Evolutionary conservation across 2,329 filamentous ascomycete genomes (phyloP).

Genomic region (Penicillium sp.): DNA sequence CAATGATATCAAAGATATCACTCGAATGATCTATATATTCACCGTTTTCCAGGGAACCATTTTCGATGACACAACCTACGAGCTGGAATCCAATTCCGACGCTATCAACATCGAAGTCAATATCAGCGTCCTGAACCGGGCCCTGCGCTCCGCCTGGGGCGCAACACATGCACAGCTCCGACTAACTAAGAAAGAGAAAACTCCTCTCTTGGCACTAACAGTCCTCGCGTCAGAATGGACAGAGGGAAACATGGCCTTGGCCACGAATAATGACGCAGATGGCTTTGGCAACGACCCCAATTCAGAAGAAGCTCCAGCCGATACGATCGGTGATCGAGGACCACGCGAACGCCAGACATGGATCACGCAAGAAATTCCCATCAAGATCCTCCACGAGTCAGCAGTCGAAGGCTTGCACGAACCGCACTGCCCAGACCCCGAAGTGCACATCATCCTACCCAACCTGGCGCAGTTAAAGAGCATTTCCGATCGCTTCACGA

Average conservation of each 20-base stretch:
- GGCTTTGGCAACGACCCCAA: slow-evolving; percentile 40
- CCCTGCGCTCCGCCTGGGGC: slow-evolving; percentile 82
- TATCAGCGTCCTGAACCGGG: slow-evolving; percentile 79
- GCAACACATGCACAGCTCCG: slow-evolving; percentile 79
- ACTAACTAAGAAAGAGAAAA: slow-evolving; percentile 85
- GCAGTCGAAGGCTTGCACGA: slow-evolving; percentile 93
- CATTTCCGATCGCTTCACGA: slow-evolving; percentile 93
- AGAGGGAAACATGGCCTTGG: slow-evolving; percentile 54
- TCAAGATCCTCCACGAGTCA: slow-evolving; percentile 78
- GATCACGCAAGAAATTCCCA: slow-evolving; percentile 94
- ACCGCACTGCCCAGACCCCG: slow-evolving; percentile 82
- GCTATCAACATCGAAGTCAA: slow-evolving; percentile 96
- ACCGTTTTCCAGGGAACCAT: slow-evolving; percentile 62
- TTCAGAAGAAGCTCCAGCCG: slow-evolving; percentile 29
- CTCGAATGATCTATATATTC: background rate
- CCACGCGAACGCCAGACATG: slow-evolving; percentile 78
- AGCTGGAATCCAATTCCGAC: slow-evolving; percentile 84
- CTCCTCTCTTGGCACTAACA: slow-evolving; percentile 84
- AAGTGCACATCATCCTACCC: slow-evolving; percentile 89
- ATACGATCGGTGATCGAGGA: slow-evolving; percentile 46
- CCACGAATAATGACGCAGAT: slow-evolving; percentile 32
- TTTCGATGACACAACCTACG: slow-evolving; percentile 73
- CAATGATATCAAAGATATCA: background rate
- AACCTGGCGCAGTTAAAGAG: slow-evolving; percentile 84
- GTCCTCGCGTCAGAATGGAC: slow-evolving; percentile 63